These are phyloP conservation scores for Xylariaceae sp. DNA, from an alignment of 2,329 filamentous ascomycete genomes.

Conservation along the genomic window DNA sequence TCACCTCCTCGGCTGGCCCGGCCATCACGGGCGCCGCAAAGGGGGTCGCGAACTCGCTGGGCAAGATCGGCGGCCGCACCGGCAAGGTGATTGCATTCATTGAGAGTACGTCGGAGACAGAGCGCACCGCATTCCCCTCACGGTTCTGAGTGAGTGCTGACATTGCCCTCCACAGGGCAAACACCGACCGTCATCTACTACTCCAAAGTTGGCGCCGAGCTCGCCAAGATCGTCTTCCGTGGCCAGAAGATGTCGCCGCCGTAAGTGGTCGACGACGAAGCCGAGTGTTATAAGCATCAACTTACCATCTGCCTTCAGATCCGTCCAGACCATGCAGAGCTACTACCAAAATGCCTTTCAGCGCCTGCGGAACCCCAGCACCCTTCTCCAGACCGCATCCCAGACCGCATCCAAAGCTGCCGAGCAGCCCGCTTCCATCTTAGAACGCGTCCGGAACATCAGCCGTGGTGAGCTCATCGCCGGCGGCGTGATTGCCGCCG, in stretches of 20 bases:
- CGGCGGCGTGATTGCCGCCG: slow-evolving; percentile 71
- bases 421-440: slow-evolving; percentile 29
- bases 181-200: slow-evolving; percentile 88
- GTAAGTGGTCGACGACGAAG: too few relatives aligned
- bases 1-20: slow-evolving; percentile 71
- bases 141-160: slow-evolving; percentile 10
- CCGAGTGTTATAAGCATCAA: too few relatives aligned
- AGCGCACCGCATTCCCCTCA: neutral
- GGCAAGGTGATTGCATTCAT: slow-evolving; percentile 71
- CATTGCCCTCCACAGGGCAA: slow-evolving; percentile 51
- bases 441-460: slow-evolving; percentile 55
- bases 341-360: slow-evolving; percentile 74
- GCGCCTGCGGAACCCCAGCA: slow-evolving; percentile 59
- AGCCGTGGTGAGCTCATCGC: slow-evolving; percentile 62
- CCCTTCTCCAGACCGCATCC: slow-evolving; percentile 43
- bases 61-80: slow-evolving; percentile 75
- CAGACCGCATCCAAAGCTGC: slow-evolving; percentile 39
- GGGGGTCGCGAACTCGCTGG: slow-evolving; percentile 57
- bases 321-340: slow-evolving; percentile 71
- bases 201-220: slow-evolving; percentile 78
- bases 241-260: slow-evolving; percentile 89
- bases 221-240: slow-evolving; percentile 79
- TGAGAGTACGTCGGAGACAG: slow-evolving; percentile 63
- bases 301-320: slow-evolving; percentile 40
- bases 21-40: slow-evolving; percentile 67